Conservation (phyloP, 208 protist species). For the Phytomonas sp. region DNA sequence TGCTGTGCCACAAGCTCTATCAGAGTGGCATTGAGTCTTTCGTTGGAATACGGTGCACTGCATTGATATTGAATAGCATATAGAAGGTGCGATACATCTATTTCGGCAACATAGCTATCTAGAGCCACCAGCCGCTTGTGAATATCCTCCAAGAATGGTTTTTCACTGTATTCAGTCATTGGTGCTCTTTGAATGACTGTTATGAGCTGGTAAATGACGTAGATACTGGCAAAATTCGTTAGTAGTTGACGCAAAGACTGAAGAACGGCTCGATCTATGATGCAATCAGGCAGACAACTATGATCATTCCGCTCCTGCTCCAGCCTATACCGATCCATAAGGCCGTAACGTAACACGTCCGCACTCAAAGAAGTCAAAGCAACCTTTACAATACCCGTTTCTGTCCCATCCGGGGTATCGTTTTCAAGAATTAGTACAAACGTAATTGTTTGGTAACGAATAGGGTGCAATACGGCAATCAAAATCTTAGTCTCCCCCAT, state of each 20-base stretch:
- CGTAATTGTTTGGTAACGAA: slow-evolving; percentile 33
- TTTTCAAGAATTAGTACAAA: slow-evolving; percentile 33
- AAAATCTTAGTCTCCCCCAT: slow-evolving; percentile 22
- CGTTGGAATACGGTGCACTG: neutral
- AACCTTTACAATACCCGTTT: slow-evolving; percentile 22
- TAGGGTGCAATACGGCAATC: slow-evolving; percentile 28
- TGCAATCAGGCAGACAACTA: slow-evolving; percentile 22
- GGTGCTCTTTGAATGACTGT: slow-evolving; percentile 8
- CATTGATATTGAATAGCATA: slow-evolving; percentile 29
- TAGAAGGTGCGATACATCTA: slow-evolving; percentile 65
- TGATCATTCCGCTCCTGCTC: slow-evolving; percentile 7
- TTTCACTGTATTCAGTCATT: slow-evolving; percentile 6
- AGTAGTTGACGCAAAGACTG: slow-evolving; percentile 43
- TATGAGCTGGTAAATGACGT: slow-evolving; percentile 30
- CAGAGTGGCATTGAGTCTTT: slow-evolving; percentile 14
- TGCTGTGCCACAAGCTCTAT: slow-evolving; percentile 16
- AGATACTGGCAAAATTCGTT: slow-evolving; percentile 42
- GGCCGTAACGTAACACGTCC: slow-evolving; percentile 47
- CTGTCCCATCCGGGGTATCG: slow-evolving; percentile 20
- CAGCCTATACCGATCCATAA: slow-evolving; percentile 32
- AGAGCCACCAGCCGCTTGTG: slow-evolving; percentile 8
- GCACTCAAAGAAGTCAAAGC: slow-evolving; percentile 37
- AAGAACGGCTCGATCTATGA: slow-evolving; percentile 27
- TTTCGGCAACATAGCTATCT: slow-evolving; percentile 46
- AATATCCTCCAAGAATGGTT: neutral